Evolutionary conservation across 2,329 filamentous ascomycete genomes (phyloP).

Genomic region (Colletotrichum higginsianum): DNA sequence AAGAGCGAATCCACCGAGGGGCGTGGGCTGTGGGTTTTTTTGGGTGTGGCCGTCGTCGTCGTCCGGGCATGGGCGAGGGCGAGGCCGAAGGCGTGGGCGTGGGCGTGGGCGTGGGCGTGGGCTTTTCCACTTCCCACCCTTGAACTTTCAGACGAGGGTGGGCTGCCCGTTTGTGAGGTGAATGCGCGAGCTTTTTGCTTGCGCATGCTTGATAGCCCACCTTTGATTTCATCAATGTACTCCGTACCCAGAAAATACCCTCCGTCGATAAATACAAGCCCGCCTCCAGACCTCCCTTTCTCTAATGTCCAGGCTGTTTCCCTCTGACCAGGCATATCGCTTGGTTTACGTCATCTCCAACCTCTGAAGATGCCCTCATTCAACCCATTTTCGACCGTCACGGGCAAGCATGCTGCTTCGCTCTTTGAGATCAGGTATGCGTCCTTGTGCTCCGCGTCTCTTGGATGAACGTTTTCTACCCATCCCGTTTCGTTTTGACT

Average conservation of each 20-base stretch:
- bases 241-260: conserved; percentile 30
- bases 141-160: conserved; percentile 16
- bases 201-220: conserved; percentile 37
- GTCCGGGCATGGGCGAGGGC: neutral
- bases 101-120: conserved; percentile 5
- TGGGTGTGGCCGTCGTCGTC: conserved; percentile 9
- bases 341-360: conserved; percentile 69
- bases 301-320: conserved; percentile 30
- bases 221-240: conserved; percentile 37
- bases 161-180: conserved; percentile 39
- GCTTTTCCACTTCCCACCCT: conserved; percentile 3
- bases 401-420: conserved; percentile 65
- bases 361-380: conserved; percentile 67
- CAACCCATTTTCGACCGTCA: conserved; percentile 69
- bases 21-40: neutral
- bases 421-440: conserved; percentile 73
- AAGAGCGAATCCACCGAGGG: conserved; percentile 23
- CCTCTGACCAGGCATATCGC: conserved; percentile 59
- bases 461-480: conserved; percentile 20
- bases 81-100: neutral
- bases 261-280: conserved; percentile 41
- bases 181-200: conserved; percentile 34
- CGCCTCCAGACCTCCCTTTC: conserved; percentile 37
- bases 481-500: neutral
- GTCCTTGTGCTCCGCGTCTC: conserved; percentile 18